Evolutionary conservation across 2,329 filamentous ascomycete genomes (phyloP), one percentile per base, ranked within the genome.

Genomic region (Pseudopyrenochaeta lycopersici): DNA sequence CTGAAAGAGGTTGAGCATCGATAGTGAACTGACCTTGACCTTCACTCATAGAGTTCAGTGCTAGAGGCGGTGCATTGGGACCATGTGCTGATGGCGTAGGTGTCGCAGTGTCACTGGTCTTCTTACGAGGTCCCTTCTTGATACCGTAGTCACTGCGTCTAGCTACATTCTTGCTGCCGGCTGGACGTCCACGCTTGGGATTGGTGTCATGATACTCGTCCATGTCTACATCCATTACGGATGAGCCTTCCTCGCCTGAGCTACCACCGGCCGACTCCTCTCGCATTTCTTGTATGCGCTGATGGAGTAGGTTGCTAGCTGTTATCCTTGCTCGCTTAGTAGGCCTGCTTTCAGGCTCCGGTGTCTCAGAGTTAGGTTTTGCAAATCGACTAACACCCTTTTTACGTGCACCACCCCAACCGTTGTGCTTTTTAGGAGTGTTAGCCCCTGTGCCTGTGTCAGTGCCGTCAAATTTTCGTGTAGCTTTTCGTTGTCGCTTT

Each of bases 41-140:
- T 58, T 73, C 68, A 56, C 73, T 76, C 62, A 75, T 55, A 27
- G 71, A 75, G 45, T 76, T 70, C 20, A 75, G 54, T 30, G 64
- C 63, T 35, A 62, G 58, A 21, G 73, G 69, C 14, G 66, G 66
- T 47, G 58, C 52, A 35, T 69, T 70, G 9, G 62, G 51, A 14
- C 60, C 58, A 52, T 65, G 63, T 18, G 63, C 56, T 35, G 63
- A 63, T 15, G 64, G 66, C 21, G 54, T 53, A 14, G 64, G 60
- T 10, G 61, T 57, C 20, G 51, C 54, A 10, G 62, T 54, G 32
- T 72, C 70, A 20, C 53, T 59, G n/a, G 56, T 52, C 58, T 73
- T 73, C 58, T 74, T 76, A 9, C 80, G 68, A 4, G 80, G 80
- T 2, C 80, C 80, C 53, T 82, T 82, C 56, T 81, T 81, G 50